Conservation (phyloP, 192 early-diverging fungal genomes). For the Rhizoclosmatium globosum region DNA sequence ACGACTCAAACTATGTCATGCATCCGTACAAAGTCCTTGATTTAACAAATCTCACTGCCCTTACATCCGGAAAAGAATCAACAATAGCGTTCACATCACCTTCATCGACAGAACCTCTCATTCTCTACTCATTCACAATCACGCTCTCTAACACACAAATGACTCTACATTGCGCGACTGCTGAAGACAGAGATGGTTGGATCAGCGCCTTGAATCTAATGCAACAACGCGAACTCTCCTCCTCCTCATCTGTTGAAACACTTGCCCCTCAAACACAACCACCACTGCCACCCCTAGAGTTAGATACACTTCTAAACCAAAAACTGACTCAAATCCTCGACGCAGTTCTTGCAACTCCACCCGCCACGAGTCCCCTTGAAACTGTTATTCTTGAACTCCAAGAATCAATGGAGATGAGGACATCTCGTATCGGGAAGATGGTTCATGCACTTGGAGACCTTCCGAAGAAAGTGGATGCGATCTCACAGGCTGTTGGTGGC, state of each 20-base stretch:
- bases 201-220: constrained; percentile 12
- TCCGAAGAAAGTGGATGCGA: not conserved
- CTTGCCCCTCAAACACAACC: not conserved
- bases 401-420: constrained; percentile 56
- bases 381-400: constrained; percentile 43
- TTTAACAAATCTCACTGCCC: not conserved
- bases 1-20: constrained; percentile 26
- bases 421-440: constrained; percentile 56
- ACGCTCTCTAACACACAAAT: not conserved
- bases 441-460: constrained; percentile 46
- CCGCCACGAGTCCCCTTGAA: not conserved
- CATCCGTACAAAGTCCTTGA: constrained; percentile 38
- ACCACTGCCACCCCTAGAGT: not conserved
- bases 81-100: not conserved
- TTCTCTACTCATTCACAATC: constrained; percentile 9
- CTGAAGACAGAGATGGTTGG: constrained; percentile 23
- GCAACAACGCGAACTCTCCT: not conserved
- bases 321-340: not conserved
- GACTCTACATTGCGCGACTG: not conserved
- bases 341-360: not conserved
- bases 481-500: not conserved
- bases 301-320: not conserved
- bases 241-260: not conserved
- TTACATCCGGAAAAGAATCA: not conserved
- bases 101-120: not conserved